Evolutionary conservation across 331 rosid genomes (phyloP).

Genomic region (Malus hybrid): DNA sequence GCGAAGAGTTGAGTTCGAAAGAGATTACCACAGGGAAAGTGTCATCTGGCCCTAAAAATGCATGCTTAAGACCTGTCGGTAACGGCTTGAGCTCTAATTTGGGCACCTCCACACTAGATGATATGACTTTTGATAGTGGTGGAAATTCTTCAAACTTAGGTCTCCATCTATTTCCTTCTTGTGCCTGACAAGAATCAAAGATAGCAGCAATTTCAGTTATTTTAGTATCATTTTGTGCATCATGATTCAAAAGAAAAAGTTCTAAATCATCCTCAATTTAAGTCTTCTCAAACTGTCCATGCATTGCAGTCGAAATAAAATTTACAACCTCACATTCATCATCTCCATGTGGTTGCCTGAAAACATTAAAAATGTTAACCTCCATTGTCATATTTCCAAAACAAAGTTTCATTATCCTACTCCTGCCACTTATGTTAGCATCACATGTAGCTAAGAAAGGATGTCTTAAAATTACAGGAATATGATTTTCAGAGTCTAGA

Average conservation of each 20-base stretch:
- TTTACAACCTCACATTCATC: neutral
- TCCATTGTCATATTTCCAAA: slow-evolving; percentile 3
- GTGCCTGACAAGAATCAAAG: neutral
- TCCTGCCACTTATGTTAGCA: neutral
- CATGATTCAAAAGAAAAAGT: neutral
- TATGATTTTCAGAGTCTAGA: neutral
- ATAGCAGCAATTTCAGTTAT: neutral
- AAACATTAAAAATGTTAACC: neutral
- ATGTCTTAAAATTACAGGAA: neutral
- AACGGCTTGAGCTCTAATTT: neutral
- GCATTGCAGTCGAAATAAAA: neutral
- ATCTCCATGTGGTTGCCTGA: neutral
- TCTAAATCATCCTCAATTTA: neutral
- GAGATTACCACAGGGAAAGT: neutral
- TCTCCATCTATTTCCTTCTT: neutral
- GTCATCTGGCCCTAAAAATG: neutral
- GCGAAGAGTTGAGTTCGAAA: neutral
- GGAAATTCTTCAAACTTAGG: neutral
- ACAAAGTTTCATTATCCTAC: neutral
- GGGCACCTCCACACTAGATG: neutral
- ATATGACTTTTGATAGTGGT: rapidly evolving
- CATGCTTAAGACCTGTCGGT: neutral
- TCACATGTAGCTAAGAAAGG: neutral
- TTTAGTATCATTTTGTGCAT: neutral
- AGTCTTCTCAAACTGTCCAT: neutral